Evolutionary conservation across 2,329 filamentous ascomycete genomes (phyloP).

Genomic region (Trichothecium roseum): DNA sequence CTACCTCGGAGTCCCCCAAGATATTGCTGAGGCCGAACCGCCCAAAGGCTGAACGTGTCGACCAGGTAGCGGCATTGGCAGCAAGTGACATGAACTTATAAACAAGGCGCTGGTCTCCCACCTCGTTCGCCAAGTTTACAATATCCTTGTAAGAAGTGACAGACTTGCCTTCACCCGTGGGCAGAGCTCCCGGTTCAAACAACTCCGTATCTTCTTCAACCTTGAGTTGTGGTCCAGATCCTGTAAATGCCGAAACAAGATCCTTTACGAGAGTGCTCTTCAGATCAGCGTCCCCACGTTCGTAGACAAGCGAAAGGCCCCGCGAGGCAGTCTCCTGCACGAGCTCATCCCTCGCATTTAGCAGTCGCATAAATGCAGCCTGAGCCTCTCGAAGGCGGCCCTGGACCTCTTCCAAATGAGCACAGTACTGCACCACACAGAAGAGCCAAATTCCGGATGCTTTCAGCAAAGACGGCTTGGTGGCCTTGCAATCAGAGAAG

Average conservation of each 20-base stretch:
- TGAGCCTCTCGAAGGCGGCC: conserved; percentile 68
- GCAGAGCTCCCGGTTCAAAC: conserved; percentile 82
- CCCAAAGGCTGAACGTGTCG: conserved; percentile 90
- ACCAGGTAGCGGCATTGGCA: conserved; percentile 93
- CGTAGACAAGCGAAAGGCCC: conserved; percentile 86
- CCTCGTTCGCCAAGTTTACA: conserved; percentile 87
- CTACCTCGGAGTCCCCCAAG: conserved; percentile 75
- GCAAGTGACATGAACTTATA: conserved; percentile 98
- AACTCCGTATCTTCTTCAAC: conserved; percentile 87
- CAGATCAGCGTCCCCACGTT: conserved; percentile 72
- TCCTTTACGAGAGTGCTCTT: conserved; percentile 79
- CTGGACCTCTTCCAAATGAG: conserved; percentile 66
- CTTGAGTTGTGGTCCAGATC: conserved; percentile 62
- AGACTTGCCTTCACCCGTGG: conserved; percentile 79
- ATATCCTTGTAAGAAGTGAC: conserved; percentile 98
- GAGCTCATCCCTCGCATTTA: conserved; percentile 82
- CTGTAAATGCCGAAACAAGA: conserved; percentile 80
- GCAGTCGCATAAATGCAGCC: conserved; percentile 74
- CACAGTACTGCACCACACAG: conserved; percentile 82
- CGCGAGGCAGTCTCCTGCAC: conserved; percentile 93
- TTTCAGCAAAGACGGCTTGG: conserved; percentile 82
- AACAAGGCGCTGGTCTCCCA: conserved; percentile 89
- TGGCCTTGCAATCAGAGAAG: conserved; percentile 66
- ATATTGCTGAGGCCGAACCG: conserved; percentile 88
- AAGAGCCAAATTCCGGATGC: conserved; percentile 94